Conservation (phyloP, 495 filamentous ascomycete genomes). For the Parmelia sp. region DNA sequence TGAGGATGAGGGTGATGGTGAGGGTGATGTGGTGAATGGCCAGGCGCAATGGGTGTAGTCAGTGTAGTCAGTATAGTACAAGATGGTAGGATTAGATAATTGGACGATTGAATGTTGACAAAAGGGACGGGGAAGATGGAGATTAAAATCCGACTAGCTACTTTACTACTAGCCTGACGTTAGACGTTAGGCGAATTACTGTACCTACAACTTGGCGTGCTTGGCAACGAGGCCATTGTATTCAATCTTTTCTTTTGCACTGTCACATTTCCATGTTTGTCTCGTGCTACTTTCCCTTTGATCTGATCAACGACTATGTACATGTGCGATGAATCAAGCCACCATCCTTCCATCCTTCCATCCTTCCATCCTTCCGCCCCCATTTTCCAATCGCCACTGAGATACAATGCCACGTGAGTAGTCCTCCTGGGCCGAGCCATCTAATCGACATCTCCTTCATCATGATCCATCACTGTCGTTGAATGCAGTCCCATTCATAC, state of each 20-base stretch:
- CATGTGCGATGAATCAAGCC: not conserved
- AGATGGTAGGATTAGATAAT: not conserved
- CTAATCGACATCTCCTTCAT: not conserved
- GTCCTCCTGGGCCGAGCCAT: not conserved
- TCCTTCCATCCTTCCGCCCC: not conserved
- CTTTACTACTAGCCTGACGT: not conserved
- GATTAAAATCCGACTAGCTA: not conserved
- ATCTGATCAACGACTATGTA: not conserved
- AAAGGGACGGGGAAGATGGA: not conserved
- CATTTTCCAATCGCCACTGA: not conserved
- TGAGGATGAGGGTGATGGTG: not conserved
- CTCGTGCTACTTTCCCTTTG: not conserved
- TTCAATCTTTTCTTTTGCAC: not conserved
- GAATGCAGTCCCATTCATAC: slow-evolving; percentile 90
- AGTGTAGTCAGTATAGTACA: too few species aligned
- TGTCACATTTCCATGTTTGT: not conserved
- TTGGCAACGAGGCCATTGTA: too few species aligned
- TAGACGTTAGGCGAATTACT: too few species aligned
- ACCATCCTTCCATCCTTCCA: not conserved
- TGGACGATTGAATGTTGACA: not conserved
- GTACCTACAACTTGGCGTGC: too few species aligned
- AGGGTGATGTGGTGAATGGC: not conserved
- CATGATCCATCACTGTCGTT: slow-evolving; percentile 35
- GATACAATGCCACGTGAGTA: not conserved
- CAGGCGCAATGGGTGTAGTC: not conserved